Percentiles rank a stretch among this genome's conserved stretches.
Evolutionary conservation across 2,329 filamentous ascomycete species (phyloP).

Genomic region (Penicillium sp.): DNA sequence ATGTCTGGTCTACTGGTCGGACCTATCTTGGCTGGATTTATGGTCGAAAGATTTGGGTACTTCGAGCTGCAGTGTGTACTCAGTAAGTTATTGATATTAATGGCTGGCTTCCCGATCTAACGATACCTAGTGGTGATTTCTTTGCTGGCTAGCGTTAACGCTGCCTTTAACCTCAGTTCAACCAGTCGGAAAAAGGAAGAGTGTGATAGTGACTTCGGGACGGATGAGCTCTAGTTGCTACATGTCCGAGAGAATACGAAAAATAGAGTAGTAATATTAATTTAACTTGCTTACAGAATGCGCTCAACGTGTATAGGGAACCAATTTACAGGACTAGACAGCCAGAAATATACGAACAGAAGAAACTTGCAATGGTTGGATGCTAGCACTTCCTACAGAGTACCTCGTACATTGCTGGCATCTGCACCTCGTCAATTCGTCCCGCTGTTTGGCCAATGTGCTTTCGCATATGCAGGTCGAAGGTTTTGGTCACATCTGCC

Average conservation of each 20-base stretch:
- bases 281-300: background rate
- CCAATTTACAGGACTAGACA: background rate
- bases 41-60: constrained; percentile 12
- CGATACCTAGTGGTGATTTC: background rate
- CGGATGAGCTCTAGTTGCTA: background rate
- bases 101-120: background rate
- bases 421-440: background rate
- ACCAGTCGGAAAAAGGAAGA: background rate
- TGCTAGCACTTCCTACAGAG: background rate
- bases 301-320: background rate
- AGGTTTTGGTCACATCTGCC: background rate
- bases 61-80: constrained; percentile 12
- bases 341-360: background rate
- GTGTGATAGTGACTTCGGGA: background rate
- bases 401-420: background rate
- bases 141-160: background rate
- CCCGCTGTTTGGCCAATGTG: background rate
- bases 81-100: background rate
- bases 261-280: background rate
- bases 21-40: constrained; percentile 11
- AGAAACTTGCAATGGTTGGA: background rate
- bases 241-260: background rate
- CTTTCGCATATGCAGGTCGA: background rate
- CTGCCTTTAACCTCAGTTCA: background rate
- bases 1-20: constrained; percentile 15